Percentiles rank a stretch among this genome's conserved stretches.
These are phyloP conservation scores for Lactarius deliciosus DNA, from an alignment of 768 basidiomycete species.

Conservation along the genomic window DNA sequence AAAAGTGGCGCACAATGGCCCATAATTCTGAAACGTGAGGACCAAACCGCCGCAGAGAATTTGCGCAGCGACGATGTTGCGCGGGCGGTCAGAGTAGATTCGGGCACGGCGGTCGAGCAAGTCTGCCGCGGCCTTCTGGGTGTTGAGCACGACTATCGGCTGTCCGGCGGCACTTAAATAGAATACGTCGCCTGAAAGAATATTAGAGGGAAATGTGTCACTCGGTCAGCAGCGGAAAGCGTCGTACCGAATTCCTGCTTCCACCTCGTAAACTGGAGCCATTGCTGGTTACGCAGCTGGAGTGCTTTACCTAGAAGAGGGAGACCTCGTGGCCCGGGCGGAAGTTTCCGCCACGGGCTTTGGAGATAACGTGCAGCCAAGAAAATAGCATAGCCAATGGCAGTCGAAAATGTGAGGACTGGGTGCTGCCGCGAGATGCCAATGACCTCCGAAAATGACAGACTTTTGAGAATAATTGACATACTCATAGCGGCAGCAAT, in stretches of 20 bases:
- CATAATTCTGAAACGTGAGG: constrained; percentile 23
- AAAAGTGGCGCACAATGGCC: constrained; percentile 17
- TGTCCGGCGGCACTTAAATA: constrained; percentile 28
- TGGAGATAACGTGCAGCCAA: constrained; percentile 15
- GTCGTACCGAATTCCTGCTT: constrained; percentile 20
- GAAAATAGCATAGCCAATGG: not conserved
- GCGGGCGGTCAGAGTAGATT: constrained; percentile 28
- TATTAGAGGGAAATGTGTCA: constrained; percentile 3
- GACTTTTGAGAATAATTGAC: not conserved
- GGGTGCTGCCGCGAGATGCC: constrained; percentile 1
- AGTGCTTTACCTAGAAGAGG: constrained; percentile 24
- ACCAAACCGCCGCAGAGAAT: constrained; percentile 25
- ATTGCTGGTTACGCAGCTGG: constrained; percentile 21
- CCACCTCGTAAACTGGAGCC: constrained; percentile 27
- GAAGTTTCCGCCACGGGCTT: constrained; percentile 28
- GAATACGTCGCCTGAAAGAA: constrained; percentile 22
- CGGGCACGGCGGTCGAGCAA: constrained; percentile 30
- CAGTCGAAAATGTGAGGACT: not conserved
- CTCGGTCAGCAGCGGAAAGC: no score
- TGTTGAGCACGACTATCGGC: constrained; percentile 32
- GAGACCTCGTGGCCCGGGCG: constrained; percentile 25
- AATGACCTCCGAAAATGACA: not conserved
- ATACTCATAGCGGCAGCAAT: not conserved
- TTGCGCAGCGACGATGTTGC: constrained; percentile 24
- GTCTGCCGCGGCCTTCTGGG: constrained; percentile 31